A percentile compares a stretch with the other conserved stretches of the same genome.
Conservation (phyloP, 768 basidiomycete species). For the Amanita subjunquillea region DNA sequence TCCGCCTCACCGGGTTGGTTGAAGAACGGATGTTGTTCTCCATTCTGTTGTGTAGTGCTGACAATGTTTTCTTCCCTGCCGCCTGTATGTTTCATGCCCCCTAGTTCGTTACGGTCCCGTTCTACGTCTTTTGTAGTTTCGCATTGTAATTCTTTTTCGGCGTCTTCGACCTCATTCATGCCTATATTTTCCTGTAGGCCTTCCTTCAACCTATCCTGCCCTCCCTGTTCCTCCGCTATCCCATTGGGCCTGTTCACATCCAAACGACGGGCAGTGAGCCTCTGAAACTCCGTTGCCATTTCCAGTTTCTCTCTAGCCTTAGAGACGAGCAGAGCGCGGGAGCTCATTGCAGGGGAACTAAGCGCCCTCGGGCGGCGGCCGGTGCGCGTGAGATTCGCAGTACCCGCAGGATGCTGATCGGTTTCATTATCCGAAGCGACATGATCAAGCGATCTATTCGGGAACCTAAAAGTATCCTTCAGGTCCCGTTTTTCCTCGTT, state of each 20-base stretch:
- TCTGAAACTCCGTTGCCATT: not conserved
- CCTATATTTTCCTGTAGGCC: no score
- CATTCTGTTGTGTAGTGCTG: not conserved
- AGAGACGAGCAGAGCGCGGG: conserved; percentile 25
- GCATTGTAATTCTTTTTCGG: no score
- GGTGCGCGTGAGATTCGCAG: not conserved
- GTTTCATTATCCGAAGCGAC: not conserved
- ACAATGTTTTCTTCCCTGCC: not conserved
- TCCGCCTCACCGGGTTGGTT: not conserved
- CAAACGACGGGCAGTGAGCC: not conserved
- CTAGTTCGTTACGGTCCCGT: not conserved
- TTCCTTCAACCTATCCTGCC: not conserved
- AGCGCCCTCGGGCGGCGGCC: conserved; percentile 16
- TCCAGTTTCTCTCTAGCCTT: conserved; percentile 1
- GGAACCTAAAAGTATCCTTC: conserved; percentile 1
- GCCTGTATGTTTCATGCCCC: not conserved
- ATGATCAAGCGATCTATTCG: not conserved
- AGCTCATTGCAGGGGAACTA: conserved; percentile 29
- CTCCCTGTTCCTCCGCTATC: not conserved
- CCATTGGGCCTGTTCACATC: not conserved
- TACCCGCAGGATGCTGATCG: not conserved
- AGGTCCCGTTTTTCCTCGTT: not conserved
- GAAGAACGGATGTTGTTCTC: not conserved
- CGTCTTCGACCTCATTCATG: no score
- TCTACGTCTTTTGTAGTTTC: not conserved